Conservation (phyloP, 2,329 filamentous ascomycete genomes). For the Colletotrichum spinosum region DNA sequence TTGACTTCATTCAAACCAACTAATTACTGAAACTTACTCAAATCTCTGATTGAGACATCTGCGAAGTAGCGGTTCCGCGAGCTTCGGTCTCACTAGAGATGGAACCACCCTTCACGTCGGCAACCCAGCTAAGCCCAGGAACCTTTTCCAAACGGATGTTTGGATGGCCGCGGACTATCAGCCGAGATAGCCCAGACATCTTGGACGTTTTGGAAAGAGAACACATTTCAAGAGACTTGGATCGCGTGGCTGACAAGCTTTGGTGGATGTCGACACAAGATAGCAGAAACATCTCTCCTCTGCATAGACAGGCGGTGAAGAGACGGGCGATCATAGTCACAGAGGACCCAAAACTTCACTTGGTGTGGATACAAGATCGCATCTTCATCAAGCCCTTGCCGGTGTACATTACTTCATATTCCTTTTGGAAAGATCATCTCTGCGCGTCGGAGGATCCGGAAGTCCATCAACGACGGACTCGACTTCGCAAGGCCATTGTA, state of each 20-base stretch:
- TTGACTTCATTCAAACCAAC: no score
- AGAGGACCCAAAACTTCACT: slow-evolving; percentile 49
- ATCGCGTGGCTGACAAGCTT: slow-evolving; percentile 24
- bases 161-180: neutral
- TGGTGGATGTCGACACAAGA: slow-evolving; percentile 23
- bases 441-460: slow-evolving; percentile 3
- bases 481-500: slow-evolving; percentile 37
- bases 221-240: slow-evolving; percentile 30
- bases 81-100: neutral
- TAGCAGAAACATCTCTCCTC: slow-evolving; percentile 39
- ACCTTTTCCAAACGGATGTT: neutral
- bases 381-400: slow-evolving; percentile 51
- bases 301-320: slow-evolving; percentile 46
- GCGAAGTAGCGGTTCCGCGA: no score
- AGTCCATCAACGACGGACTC: neutral
- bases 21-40: no score
- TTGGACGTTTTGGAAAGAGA: slow-evolving; percentile 27
- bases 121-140: neutral
- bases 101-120: neutral
- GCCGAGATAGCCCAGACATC: neutral
- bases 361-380: slow-evolving; percentile 45
- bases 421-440: slow-evolving; percentile 43
- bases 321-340: slow-evolving; percentile 46
- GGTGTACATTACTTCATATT: slow-evolving; percentile 41
- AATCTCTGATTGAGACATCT: no score